phyloP scores from a whole-genome alignment of 2,329 filamentous ascomycete genomes.

The Beauveria medogensis region DNA sequence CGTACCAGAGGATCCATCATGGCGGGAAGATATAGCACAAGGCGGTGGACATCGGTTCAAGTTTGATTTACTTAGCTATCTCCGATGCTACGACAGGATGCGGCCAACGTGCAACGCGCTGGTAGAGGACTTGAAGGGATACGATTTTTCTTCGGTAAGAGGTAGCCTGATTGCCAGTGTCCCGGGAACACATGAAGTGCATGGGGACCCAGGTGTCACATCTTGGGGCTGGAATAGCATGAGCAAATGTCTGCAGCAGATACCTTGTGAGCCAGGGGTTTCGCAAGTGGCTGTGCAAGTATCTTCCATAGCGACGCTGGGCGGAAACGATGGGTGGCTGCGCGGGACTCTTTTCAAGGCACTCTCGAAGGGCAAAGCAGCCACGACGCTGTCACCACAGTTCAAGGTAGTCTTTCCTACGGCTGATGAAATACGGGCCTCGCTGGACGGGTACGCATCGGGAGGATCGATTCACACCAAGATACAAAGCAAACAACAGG shows the following conservation, averaged over 20 bases:
- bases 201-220: conserved; percentile 39
- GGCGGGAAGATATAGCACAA: conserved; percentile 19
- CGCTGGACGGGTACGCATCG: conserved; percentile 68
- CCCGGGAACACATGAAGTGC: conserved; percentile 55
- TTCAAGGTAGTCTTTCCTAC: conserved; percentile 78
- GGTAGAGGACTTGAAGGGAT: conserved; percentile 45
- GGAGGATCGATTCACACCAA: conserved; percentile 79
- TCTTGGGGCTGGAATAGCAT: conserved; percentile 73
- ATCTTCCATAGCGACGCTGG: conserved; percentile 77
- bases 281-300: conserved; percentile 55
- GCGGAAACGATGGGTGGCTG: conserved; percentile 64
- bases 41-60: conserved; percentile 69
- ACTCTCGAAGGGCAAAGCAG: conserved; percentile 21
- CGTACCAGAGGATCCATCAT: not conserved
- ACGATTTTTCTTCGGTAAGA: conserved; percentile 63
- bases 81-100: conserved; percentile 57
- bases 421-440: conserved; percentile 65
- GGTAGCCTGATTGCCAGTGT: conserved; percentile 72
- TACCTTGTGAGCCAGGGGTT: conserved; percentile 37
- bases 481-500: conserved; percentile 59
- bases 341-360: conserved; percentile 52
- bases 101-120: conserved; percentile 47
- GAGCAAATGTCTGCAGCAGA: conserved; percentile 45
- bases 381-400: conserved; percentile 31
- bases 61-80: conserved; percentile 62